A percentile compares a stretch with the other conserved stretches of the same genome.
Evolutionary conservation across 257 asterid species (phyloP).

Genomic region (Agastache rugosa): DNA sequence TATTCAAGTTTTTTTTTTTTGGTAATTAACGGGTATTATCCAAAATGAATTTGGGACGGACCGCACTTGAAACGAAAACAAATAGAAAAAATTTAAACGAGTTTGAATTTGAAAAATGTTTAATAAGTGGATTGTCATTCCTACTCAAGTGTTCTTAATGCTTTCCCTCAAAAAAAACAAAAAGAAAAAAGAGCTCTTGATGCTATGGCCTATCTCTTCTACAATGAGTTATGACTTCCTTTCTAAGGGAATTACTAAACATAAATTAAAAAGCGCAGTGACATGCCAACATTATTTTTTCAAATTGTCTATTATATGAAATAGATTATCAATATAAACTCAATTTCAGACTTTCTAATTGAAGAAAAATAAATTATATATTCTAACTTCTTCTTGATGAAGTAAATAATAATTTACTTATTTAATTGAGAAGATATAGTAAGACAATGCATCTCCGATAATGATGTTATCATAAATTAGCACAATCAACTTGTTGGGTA

Average conservation of each 20-base stretch:
- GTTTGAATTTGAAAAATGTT: no score
- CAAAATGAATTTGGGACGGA: no score
- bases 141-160: constrained; percentile 14
- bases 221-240: constrained; percentile 4
- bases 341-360: background rate
- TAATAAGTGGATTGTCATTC: no score
- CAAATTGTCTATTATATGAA: background rate
- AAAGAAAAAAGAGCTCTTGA: background rate
- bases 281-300: background rate
- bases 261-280: background rate
- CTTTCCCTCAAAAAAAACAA: background rate
- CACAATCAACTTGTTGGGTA: background rate
- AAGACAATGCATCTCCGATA: no score
- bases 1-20: no score
- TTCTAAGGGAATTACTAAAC: constrained; percentile 3
- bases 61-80: no score
- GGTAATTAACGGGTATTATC: no score
- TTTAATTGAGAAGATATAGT: background rate
- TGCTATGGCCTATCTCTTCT: constrained; percentile 19
- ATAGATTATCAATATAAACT: background rate
- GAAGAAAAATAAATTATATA: background rate
- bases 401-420: no score
- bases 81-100: no score
- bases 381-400: background rate
- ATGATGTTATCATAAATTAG: background rate